These are phyloP conservation scores for Daldinia sp. DNA, from an alignment of 2,329 filamentous ascomycete genomes.

Conservation along the genomic window DNA sequence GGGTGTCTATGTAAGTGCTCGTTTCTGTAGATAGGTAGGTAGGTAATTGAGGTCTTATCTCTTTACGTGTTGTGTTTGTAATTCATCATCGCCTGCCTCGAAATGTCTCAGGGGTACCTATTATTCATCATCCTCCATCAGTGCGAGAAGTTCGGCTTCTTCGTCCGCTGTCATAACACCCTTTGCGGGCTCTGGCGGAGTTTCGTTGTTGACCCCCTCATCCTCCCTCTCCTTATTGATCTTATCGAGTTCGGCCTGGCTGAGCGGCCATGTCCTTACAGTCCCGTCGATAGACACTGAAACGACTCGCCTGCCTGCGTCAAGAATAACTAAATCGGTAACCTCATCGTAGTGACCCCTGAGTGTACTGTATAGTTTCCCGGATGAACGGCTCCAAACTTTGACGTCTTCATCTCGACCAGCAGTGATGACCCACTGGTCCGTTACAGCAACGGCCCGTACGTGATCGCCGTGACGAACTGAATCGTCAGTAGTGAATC, in stretches of 20 bases:
- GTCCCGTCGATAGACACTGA: constrained; percentile 93
- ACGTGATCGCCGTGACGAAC: constrained; percentile 91
- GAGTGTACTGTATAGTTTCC: constrained; percentile 76
- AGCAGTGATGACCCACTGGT: constrained; percentile 83
- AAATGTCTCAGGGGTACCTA: not conserved
- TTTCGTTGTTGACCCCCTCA: constrained; percentile 59
- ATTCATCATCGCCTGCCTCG: not conserved
- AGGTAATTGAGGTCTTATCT: too few species aligned
- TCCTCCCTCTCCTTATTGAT: constrained; percentile 59
- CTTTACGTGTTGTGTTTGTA: too few species aligned
- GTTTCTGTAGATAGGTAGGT: too few species aligned
- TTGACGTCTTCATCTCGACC: constrained; percentile 92
- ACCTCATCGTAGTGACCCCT: constrained; percentile 94
- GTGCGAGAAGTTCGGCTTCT: constrained; percentile 87
- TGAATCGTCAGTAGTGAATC: constrained; percentile 75
- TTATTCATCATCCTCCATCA: constrained; percentile 83
- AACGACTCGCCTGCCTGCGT: constrained; percentile 63
- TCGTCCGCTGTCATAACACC: constrained; percentile 83
- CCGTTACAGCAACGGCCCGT: constrained; percentile 77
- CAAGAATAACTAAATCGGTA: constrained; percentile 76
- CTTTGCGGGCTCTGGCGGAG: constrained; percentile 55
- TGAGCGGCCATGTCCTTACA: constrained; percentile 82
- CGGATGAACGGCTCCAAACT: constrained; percentile 81
- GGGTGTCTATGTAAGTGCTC: too few species aligned
- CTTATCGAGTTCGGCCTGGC: constrained; percentile 63